phyloP scores from a whole-genome alignment of 140 eudicot species.

The Oenanthe javanica region DNA sequence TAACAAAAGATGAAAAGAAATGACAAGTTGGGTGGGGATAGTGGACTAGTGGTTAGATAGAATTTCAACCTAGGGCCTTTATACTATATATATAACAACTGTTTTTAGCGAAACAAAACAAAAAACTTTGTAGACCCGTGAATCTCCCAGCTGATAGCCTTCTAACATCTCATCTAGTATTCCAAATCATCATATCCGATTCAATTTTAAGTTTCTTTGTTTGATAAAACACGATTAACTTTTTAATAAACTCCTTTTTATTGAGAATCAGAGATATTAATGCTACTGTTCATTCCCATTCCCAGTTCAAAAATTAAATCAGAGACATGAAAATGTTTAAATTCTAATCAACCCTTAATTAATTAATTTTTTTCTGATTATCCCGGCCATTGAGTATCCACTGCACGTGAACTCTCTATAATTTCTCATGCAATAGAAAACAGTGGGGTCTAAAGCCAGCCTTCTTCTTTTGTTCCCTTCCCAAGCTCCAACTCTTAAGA shows the following conservation, averaged over 20 bases:
- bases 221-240: background rate
- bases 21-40: background rate
- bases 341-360: background rate
- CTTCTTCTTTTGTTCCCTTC: slow-evolving; percentile 67
- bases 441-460: slow-evolving; percentile 65
- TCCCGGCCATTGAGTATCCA: slow-evolving; percentile 6
- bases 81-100: background rate
- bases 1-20: background rate
- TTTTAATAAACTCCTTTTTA: no score
- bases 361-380: background rate
- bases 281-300: background rate
- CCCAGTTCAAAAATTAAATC: background rate
- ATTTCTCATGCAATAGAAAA: slow-evolving; percentile 70
- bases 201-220: no score
- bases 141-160: background rate
- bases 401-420: slow-evolving; percentile 79
- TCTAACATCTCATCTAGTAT: no score
- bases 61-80: background rate
- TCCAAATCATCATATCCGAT: no score
- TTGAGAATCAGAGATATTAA: background rate
- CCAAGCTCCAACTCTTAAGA: slow-evolving; percentile 60
- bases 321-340: background rate
- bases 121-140: background rate
- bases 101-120: background rate
- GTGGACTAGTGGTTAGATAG: slow-evolving; percentile 1